A percentile compares a stretch with the other conserved stretches of the same genome.
These are phyloP conservation scores for Ustanciosporium gigantosporum DNA, from an alignment of 1,284 basidiomycete species.

Conservation along the genomic window DNA sequence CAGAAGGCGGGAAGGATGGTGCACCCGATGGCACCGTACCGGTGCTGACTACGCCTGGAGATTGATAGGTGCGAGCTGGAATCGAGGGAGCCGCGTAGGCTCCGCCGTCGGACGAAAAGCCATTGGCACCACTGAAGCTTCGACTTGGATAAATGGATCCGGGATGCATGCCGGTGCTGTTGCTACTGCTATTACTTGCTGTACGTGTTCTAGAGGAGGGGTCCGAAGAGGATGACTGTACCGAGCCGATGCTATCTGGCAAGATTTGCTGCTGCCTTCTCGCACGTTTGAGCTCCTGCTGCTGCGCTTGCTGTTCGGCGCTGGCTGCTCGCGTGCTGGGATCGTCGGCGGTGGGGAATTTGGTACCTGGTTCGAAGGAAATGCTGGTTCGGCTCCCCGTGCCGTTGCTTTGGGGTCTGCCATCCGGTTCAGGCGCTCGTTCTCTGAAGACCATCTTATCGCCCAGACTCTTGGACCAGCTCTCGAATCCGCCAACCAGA, in stretches of 20 bases:
- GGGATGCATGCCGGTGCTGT: slow-evolving; percentile 13
- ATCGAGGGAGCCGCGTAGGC: slow-evolving; percentile 32
- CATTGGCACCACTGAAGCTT: not conserved
- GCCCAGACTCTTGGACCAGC: slow-evolving; percentile 75
- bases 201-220: not conserved
- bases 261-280: slow-evolving; percentile 36
- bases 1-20: slow-evolving; percentile 39
- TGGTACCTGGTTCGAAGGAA: slow-evolving; percentile 31
- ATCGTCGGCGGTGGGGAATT: slow-evolving; percentile 25
- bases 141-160: slow-evolving; percentile 22
- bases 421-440: not conserved
- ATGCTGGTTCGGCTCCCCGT: slow-evolving; percentile 33
- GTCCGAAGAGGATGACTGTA: not conserved
- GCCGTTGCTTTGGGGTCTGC: not conserved
- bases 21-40: slow-evolving; percentile 15
- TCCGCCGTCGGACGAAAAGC: slow-evolving; percentile 1
- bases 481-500: slow-evolving; percentile 80
- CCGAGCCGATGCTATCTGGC: slow-evolving; percentile 6
- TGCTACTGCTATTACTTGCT: not conserved
- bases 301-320: slow-evolving; percentile 11
- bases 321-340: slow-evolving; percentile 7
- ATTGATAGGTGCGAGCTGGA: slow-evolving; percentile 48
- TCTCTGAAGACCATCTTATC: slow-evolving; percentile 63
- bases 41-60: not conserved
- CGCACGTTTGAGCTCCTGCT: slow-evolving; percentile 33